A percentile compares a stretch with the other conserved stretches of the same genome.
phyloP scores from a whole-genome alignment of 371 early-diverging fungal species.

The Saksenaea oblongispora region DNA sequence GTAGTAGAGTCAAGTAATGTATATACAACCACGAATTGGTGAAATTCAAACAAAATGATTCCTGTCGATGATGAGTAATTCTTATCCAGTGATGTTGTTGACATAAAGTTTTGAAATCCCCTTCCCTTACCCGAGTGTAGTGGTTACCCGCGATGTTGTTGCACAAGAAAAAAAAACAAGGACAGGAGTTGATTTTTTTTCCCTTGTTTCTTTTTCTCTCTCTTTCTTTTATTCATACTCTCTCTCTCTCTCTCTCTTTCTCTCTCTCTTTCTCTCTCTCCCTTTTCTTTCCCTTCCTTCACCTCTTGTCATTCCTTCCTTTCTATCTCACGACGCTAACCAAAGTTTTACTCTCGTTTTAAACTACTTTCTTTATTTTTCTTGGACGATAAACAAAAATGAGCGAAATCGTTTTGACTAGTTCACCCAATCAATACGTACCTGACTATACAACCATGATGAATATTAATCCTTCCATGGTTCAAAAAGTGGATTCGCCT shows the following conservation, averaged over 20 bases:
- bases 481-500: constrained; percentile 23
- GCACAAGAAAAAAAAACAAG: no score
- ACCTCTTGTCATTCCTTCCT: constrained; percentile 3
- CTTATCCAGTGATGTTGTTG: no score
- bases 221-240: not conserved
- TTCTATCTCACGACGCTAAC: not conserved
- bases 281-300: constrained; percentile 9
- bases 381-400: constrained; percentile 12
- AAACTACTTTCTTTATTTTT: not conserved
- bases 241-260: constrained; percentile 1
- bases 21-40: no score
- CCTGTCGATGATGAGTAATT: no score
- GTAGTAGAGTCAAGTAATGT: no score
- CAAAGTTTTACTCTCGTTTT: not conserved
- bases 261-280: not conserved
- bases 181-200: not conserved
- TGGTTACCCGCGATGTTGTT: no score
- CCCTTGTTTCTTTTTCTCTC: not conserved
- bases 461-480: constrained; percentile 35
- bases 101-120: no score
- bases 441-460: constrained; percentile 36
- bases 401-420: constrained; percentile 34
- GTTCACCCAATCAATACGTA: constrained; percentile 25
- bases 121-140: no score
- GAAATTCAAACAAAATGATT: no score